These are phyloP conservation scores for Ophiocordyceps australis DNA, from an alignment of 2,329 filamentous ascomycete species.

Conservation along the genomic window DNA sequence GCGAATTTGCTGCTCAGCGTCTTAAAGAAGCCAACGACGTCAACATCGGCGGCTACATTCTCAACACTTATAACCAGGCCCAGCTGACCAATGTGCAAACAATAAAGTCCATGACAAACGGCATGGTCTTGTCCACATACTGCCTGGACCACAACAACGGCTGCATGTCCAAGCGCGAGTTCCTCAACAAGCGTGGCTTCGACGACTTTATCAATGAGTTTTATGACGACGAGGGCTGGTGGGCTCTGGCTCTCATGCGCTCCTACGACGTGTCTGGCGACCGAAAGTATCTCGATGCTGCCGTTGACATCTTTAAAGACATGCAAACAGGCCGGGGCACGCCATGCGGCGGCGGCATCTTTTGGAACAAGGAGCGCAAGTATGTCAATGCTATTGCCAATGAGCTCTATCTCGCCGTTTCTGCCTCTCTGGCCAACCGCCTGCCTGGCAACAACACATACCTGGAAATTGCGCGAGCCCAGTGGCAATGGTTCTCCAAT, in stretches of 20 bases:
- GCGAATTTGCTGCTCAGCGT: constrained; percentile 27
- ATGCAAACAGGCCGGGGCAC: constrained; percentile 28
- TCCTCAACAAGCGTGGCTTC: constrained; percentile 13
- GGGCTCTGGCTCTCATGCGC: constrained; percentile 39
- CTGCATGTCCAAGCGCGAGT: constrained; percentile 15
- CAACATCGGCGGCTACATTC: constrained; percentile 19
- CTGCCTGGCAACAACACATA: constrained; percentile 20
- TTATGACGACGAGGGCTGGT: constrained; percentile 47
- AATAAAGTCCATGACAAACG: constrained; percentile 17
- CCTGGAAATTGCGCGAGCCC: constrained; percentile 26
- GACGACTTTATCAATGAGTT: constrained; percentile 29
- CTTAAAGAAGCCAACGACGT: constrained; percentile 14
- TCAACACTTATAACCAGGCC: constrained; percentile 26
- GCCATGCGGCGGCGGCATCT: constrained; percentile 34
- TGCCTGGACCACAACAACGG: constrained; percentile 10
- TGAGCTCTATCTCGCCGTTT: constrained; percentile 35
- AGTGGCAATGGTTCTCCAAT: constrained; percentile 33
- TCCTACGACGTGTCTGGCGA: constrained; percentile 35
- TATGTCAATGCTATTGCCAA: constrained; percentile 39
- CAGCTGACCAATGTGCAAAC: constrained; percentile 19
- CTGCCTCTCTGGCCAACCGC: constrained; percentile 32
- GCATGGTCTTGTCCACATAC: constrained; percentile 19
- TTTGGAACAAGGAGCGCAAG: constrained; percentile 32
- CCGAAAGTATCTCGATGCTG: constrained; percentile 30
- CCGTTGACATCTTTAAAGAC: constrained; percentile 35